Conservation (phyloP, 306 rosid species). For the Vigna unguiculata region DNA sequence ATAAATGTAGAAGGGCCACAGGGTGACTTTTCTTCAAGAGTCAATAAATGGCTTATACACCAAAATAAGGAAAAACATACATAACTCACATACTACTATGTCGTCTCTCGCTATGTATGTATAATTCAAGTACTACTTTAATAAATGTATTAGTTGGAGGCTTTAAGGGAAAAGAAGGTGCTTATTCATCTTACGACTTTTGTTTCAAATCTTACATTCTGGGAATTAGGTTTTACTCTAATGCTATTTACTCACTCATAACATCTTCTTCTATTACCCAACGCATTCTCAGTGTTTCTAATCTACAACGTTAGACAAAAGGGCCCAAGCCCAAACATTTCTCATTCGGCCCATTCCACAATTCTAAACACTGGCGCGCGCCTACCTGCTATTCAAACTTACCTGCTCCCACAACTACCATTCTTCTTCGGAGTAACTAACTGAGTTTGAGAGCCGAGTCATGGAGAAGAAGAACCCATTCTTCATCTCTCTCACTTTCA, state of each 20-base stretch:
- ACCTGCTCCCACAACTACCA: constrained; percentile 56
- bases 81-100: neutral
- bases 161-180: neutral
- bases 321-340: neutral
- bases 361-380: constrained; percentile 34
- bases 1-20: neutral
- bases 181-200: neutral
- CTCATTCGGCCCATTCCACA: neutral
- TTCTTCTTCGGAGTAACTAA: constrained; percentile 39
- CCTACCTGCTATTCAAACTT: constrained; percentile 60
- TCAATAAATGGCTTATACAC: neutral
- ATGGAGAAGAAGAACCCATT: constrained; percentile 15
- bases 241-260: too few species aligned
- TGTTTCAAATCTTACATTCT: too few species aligned
- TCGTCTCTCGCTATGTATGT: neutral
- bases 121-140: neutral
- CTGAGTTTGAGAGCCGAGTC: constrained; percentile 45
- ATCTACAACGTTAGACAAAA: too few species aligned
- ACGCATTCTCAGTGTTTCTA: neutral
- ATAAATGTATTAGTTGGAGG: neutral
- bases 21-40: neutral
- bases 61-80: neutral
- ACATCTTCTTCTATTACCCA: too few species aligned
- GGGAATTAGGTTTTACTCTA: neutral
- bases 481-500: neutral